Percentiles rank a stretch among this genome's conserved stretches.
phyloP scores from a whole-genome alignment of 345 rosid species.

The Pistacia vera region DNA sequence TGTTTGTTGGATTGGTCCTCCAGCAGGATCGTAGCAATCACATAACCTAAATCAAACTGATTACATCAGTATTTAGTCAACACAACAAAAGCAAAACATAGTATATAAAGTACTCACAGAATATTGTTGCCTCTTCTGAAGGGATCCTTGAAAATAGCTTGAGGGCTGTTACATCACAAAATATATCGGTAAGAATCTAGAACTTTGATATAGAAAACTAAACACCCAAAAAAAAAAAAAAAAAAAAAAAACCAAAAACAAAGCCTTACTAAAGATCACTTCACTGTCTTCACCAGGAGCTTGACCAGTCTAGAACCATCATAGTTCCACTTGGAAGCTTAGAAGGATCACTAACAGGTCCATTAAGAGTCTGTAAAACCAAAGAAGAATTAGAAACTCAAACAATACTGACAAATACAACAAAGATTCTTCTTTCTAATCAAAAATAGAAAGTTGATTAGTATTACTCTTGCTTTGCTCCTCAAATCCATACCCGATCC shows the following conservation, averaged over 20 bases:
- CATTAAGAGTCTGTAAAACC: conserved; percentile 53
- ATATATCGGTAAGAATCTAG: too few species aligned
- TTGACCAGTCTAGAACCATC: conserved; percentile 94
- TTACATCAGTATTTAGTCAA: not conserved
- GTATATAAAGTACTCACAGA: conserved; percentile 51
- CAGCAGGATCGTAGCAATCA: conserved; percentile 90
- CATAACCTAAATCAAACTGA: conserved; percentile 59
- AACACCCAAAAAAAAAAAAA: too few species aligned
- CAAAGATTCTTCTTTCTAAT: not conserved
- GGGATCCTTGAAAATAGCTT: conserved; percentile 92
- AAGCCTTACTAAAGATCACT: conserved; percentile 83
- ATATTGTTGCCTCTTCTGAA: conserved; percentile 88
- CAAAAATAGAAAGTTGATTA: conserved; percentile 1
- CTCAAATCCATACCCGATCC: conserved; percentile 86
- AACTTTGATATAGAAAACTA: too few species aligned
- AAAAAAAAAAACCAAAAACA: not conserved
- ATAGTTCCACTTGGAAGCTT: conserved; percentile 75
- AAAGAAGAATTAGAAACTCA: not conserved
- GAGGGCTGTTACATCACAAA: conserved; percentile 60
- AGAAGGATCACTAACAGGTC: conserved; percentile 65
- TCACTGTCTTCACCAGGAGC: conserved; percentile 95
- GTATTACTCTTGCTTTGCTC: conserved; percentile 83
- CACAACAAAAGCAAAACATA: conserved; percentile 16
- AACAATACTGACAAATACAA: not conserved
- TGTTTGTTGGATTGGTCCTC: conserved; percentile 91